Conservation (phyloP, 1,284 basidiomycete species). For the Takashimella tepidaria region DNA sequence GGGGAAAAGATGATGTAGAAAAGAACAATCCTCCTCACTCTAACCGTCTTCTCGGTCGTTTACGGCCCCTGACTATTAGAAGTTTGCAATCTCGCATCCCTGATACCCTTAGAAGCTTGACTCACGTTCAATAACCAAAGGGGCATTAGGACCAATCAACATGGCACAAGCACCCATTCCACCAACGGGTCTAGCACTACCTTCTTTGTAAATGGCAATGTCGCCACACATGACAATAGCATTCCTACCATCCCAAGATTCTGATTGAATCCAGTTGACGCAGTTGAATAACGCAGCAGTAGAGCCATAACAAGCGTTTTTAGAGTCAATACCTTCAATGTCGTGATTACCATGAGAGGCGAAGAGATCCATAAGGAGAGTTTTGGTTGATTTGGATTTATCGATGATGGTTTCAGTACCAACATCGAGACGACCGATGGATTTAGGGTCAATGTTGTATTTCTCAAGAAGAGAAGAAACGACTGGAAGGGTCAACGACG, state of each 20-base stretch:
- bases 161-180: conserved; percentile 94
- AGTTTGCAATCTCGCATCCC: too few relatives aligned
- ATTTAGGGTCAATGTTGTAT: conserved; percentile 92
- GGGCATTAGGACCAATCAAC: conserved; percentile 93
- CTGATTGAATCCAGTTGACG: conserved; percentile 93
- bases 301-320: conserved; percentile 99
- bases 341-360: conserved; percentile 86
- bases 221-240: conserved; percentile 97
- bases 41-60: too few relatives aligned
- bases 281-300: conserved; percentile 98
- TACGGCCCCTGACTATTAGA: too few relatives aligned
- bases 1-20: too few relatives aligned
- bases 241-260: conserved; percentile 97
- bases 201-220: conserved; percentile 97
- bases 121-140: conserved; percentile 90
- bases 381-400: conserved; percentile 99
- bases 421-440: conserved; percentile 94
- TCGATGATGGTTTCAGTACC: conserved; percentile 99
- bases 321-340: conserved; percentile 97
- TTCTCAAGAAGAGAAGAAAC: conserved; percentile 84
- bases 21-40: too few relatives aligned
- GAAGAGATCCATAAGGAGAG: conserved; percentile 97
- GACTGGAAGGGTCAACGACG: too few relatives aligned
- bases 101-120: conserved; percentile 22
- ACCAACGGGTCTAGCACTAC: conserved; percentile 88